These are phyloP conservation scores for Diaporthe citriasiana DNA, from an alignment of 2,329 filamentous ascomycete genomes.

Conservation along the genomic window DNA sequence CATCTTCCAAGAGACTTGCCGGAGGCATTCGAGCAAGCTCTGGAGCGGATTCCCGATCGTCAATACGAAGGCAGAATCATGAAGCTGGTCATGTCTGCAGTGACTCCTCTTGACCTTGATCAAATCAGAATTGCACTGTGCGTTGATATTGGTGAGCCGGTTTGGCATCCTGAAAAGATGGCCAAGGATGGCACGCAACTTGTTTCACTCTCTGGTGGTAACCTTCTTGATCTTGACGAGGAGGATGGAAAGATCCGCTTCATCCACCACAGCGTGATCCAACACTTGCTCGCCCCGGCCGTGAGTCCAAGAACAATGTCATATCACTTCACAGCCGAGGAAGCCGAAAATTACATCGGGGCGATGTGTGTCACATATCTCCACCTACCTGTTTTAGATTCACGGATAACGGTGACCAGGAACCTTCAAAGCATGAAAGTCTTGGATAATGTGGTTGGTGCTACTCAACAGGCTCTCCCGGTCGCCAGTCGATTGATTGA, in stretches of 20 bases:
- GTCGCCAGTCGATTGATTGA: not conserved
- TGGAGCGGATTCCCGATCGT: not conserved
- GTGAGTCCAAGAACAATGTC: not conserved
- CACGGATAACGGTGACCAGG: not conserved
- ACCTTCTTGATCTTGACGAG: constrained; percentile 31
- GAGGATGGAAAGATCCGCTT: constrained; percentile 30
- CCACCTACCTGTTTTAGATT: not conserved
- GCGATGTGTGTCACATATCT: constrained; percentile 34
- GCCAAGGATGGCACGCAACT: constrained; percentile 1
- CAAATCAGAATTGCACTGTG: constrained; percentile 30
- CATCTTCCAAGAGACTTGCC: constrained; percentile 23
- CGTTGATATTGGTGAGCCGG: not conserved
- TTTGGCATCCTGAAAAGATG: constrained; percentile 8
- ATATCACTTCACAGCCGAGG: constrained; percentile 21
- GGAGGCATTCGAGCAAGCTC: constrained; percentile 31
- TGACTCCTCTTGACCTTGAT: not conserved
- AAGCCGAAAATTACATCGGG: constrained; percentile 15
- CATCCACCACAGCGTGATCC: constrained; percentile 37
- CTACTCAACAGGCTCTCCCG: not conserved
- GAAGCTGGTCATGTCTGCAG: constrained; percentile 13
- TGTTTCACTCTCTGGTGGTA: constrained; percentile 26
- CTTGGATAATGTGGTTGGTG: not conserved
- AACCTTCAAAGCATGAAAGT: not conserved
- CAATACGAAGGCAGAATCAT: constrained; percentile 23
- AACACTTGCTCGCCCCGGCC: not conserved